These are phyloP conservation scores for Botrytis aclada DNA, from an alignment of 2,329 filamentous ascomycete species.

Conservation along the genomic window DNA sequence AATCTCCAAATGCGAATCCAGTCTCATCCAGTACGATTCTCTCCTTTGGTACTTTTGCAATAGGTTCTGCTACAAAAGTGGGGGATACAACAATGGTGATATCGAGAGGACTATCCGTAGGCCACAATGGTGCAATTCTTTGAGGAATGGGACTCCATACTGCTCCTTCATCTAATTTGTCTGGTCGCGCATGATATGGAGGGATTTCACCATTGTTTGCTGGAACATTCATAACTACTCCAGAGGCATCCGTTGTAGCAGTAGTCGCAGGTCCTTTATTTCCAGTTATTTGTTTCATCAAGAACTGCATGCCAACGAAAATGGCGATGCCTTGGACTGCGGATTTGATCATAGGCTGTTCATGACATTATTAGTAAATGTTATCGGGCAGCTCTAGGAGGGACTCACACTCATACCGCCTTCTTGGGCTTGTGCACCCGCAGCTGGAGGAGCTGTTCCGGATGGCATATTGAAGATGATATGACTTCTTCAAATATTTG, in stretches of 20 bases:
- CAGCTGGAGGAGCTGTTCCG: conserved; percentile 35
- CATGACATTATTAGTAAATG: conserved; percentile 22
- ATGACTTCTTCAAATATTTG: background rate
- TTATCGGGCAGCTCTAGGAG: background rate
- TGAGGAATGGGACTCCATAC: conserved; percentile 64
- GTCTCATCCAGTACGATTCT: conserved; percentile 76
- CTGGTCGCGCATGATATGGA: conserved; percentile 63
- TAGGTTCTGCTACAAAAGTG: conserved; percentile 63
- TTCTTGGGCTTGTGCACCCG: conserved; percentile 32
- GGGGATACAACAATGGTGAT: conserved; percentile 81
- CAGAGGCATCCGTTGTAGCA: conserved; percentile 50
- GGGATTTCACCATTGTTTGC: conserved; percentile 57
- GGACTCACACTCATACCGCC: conserved; percentile 36
- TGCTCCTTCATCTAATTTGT: conserved; percentile 57
- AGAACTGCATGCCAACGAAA: conserved; percentile 54
- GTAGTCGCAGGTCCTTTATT: conserved; percentile 44
- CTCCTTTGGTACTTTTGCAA: conserved; percentile 63
- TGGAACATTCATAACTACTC: conserved; percentile 52
- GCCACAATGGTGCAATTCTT: conserved; percentile 83
- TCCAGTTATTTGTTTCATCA: conserved; percentile 52
- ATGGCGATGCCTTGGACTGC: conserved; percentile 54
- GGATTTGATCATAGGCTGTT: conserved; percentile 36
- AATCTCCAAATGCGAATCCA: conserved; percentile 75
- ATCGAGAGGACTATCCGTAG: conserved; percentile 72
- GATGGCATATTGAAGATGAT: conserved; percentile 35